A percentile compares a stretch with the other conserved stretches of the same genome.
These are phyloP conservation scores for Monosporascus sp. DNA, from an alignment of 2,329 filamentous ascomycete genomes.

Conservation along the genomic window DNA sequence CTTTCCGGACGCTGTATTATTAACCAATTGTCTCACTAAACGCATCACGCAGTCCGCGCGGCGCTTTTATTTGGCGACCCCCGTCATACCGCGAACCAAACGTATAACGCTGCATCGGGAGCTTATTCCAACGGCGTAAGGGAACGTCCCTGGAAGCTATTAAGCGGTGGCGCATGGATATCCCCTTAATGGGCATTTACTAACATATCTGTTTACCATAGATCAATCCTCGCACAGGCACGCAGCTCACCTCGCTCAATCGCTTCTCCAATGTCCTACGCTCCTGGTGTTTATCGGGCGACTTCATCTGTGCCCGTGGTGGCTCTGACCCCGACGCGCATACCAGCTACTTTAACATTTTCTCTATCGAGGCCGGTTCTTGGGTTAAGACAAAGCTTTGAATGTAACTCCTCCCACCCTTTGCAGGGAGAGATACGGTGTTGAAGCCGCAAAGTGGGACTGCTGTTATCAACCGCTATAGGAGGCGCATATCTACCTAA, in stretches of 20 bases:
- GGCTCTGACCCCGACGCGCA: slow-evolving; percentile 18
- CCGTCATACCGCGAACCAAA: slow-evolving; percentile 29
- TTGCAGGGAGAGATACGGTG: too few species aligned
- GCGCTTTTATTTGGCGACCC: slow-evolving; percentile 30
- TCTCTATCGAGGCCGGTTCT: slow-evolving; percentile 16
- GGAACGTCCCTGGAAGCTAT: too few species aligned
- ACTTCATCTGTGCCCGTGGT: slow-evolving; percentile 24
- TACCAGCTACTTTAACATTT: slow-evolving; percentile 25
- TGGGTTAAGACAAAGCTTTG: slow-evolving; percentile 22
- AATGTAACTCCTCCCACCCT: not conserved
- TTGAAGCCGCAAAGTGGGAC: too few species aligned
- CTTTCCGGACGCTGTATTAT: not conserved
- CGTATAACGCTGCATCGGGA: slow-evolving; percentile 28
- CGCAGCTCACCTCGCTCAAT: slow-evolving; percentile 14
- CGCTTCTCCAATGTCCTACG: slow-evolving; percentile 16
- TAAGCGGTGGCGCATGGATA: too few species aligned
- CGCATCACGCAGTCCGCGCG: slow-evolving; percentile 21
- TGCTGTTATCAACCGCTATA: too few species aligned
- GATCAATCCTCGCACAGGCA: slow-evolving; percentile 17
- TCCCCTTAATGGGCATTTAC: too few species aligned
- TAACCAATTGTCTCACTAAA: not conserved
- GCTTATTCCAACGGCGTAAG: slow-evolving; percentile 9
- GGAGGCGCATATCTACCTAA: too few species aligned
- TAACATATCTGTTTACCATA: not conserved
- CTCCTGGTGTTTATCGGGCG: slow-evolving; percentile 22